Conservation (phyloP, 768 basidiomycete genomes). For the Pholiota microspora region DNA sequence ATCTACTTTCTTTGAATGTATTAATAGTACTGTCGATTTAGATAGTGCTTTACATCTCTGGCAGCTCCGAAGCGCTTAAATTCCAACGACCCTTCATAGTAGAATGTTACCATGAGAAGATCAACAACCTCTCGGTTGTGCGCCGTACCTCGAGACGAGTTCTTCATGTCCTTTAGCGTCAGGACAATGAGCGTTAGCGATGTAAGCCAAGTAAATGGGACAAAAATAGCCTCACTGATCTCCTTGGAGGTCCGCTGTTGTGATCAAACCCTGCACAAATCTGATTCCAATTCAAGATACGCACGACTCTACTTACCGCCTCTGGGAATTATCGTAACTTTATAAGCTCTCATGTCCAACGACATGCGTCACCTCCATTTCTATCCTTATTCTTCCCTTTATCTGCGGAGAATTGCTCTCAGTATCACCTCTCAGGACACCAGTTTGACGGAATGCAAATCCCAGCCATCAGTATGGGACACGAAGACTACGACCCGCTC, state of each 20-base stretch:
- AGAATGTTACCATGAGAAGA: not conserved
- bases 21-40: not conserved
- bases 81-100: not conserved
- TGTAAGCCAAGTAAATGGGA: not conserved
- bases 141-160: not conserved
- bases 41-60: not conserved
- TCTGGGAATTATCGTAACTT: constrained; percentile 2
- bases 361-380: not conserved
- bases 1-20: not conserved
- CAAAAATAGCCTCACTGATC: not conserved
- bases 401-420: not conserved
- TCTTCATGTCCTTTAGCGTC: not conserved
- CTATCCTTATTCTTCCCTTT: not conserved
- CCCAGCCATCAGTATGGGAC: constrained; percentile 9
- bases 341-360: constrained; percentile 18
- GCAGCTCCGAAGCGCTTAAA: constrained; percentile 1
- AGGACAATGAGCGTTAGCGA: not conserved
- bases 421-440: not conserved
- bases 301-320: constrained; percentile 4
- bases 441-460: constrained; percentile 10
- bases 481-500: constrained; percentile 19
- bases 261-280: not conserved
- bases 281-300: constrained; percentile 2
- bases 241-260: not conserved
- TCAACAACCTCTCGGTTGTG: not conserved